phyloP scores from a whole-genome alignment of 805 yeast species.

The Candida vaughaniae region DNA sequence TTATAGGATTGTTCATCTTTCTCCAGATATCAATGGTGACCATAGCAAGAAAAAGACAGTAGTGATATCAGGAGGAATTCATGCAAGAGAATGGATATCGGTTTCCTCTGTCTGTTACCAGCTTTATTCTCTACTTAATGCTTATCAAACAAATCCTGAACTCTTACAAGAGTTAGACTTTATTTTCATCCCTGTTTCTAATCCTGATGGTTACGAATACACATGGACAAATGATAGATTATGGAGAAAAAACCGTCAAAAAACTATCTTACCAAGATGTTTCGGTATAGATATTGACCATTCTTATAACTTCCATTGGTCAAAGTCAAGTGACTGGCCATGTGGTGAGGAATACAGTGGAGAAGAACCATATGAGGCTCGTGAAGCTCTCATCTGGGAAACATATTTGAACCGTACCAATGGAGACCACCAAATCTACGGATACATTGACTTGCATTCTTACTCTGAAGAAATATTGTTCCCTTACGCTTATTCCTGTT shows the following conservation, averaged over 20 bases:
- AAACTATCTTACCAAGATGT: conserved; percentile 60
- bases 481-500: conserved; percentile 82
- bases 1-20: conserved; percentile 63
- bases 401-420: conserved; percentile 43
- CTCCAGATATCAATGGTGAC: conserved; percentile 42
- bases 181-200: conserved; percentile 76
- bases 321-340: conserved; percentile 57
- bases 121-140: conserved; percentile 38
- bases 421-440: conserved; percentile 60
- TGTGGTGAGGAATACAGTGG: conserved; percentile 88
- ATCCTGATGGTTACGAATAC: conserved; percentile 89
- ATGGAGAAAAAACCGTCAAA: conserved; percentile 89
- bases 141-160: conserved; percentile 27
- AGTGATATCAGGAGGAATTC: conserved; percentile 79
- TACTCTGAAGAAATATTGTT: conserved; percentile 80
- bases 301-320: conserved; percentile 76
- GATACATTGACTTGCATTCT: conserved; percentile 80
- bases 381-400: conserved; percentile 40
- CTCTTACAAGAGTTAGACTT: conserved; percentile 61
- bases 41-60: conserved; percentile 54
- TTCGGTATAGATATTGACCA: conserved; percentile 86
- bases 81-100: conserved; percentile 90
- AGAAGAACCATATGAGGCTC: conserved; percentile 60
- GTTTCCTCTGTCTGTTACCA: conserved; percentile 65
- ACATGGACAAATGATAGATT: conserved; percentile 78